phyloP scores from a whole-genome alignment of 2,329 filamentous ascomycete species.

The Macroventuria anomochaeta region DNA sequence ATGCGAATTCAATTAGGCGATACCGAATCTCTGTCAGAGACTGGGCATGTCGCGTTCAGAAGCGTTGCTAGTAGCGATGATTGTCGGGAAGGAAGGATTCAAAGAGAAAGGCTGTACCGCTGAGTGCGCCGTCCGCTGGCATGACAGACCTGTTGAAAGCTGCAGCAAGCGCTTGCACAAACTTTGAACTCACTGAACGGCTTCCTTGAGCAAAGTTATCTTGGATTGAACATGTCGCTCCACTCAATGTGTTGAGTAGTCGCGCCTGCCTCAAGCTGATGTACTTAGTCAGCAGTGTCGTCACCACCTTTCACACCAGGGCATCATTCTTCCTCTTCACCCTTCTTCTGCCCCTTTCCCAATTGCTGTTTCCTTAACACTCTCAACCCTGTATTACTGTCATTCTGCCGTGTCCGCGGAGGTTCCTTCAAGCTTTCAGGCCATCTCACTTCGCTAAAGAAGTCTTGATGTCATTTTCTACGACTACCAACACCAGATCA shows the following conservation, averaged over 20 bases:
- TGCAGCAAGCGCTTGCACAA: neutral
- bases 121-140: neutral
- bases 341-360: neutral
- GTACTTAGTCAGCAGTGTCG: neutral
- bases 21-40: too few relatives aligned
- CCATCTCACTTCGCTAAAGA: conserved; percentile 3
- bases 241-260: too few relatives aligned
- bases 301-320: neutral
- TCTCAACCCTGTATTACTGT: neutral
- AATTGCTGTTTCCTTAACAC: neutral
- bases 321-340: neutral
- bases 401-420: too few relatives aligned
- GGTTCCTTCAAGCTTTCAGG: neutral
- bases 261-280: too few relatives aligned
- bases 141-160: neutral
- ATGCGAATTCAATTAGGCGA: too few relatives aligned
- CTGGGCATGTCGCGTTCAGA: too few relatives aligned
- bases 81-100: too few relatives aligned
- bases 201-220: too few relatives aligned
- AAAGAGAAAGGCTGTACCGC: conserved; percentile 1
- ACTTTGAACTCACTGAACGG: too few relatives aligned
- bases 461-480: conserved; percentile 14
- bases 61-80: neutral
- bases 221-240: too few relatives aligned
- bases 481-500: neutral